Conservation (phyloP, 345 rosid genomes). For the sweet orange (Citrus sinensis) region DVS_A1.0 CM039163.1:50147001-50147500, state of each 20-base stretch:
- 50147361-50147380: conserved; percentile 48
- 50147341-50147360: conserved; percentile 58
- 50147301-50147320: conserved; percentile 54
- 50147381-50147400: conserved; percentile 54
- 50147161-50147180: conserved; percentile 20
- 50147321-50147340: conserved; percentile 93
- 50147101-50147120: conserved; percentile 97
- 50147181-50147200: conserved; percentile 5
- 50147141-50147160: conserved; percentile 31
- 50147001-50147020: conserved; percentile 93
- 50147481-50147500: conserved; percentile 76
- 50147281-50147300: conserved; percentile 86
- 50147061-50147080: conserved; percentile 93
- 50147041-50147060: conserved; percentile 95
- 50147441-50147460: conserved; percentile 49
- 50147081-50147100: conserved; percentile 89
- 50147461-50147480: conserved; percentile 64
- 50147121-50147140: conserved; percentile 95
- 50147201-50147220: conserved; percentile 37
- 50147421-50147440: conserved; percentile 83
- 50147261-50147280: conserved; percentile 94
- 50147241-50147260: conserved; percentile 92
- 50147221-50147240: conserved; percentile 73
- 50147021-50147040: conserved; percentile 97
- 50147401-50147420: conserved; percentile 44